Evolutionary conservation across 352 stramenopile genomes (phyloP).

Genomic region (Phytophthora sp.): DNA sequence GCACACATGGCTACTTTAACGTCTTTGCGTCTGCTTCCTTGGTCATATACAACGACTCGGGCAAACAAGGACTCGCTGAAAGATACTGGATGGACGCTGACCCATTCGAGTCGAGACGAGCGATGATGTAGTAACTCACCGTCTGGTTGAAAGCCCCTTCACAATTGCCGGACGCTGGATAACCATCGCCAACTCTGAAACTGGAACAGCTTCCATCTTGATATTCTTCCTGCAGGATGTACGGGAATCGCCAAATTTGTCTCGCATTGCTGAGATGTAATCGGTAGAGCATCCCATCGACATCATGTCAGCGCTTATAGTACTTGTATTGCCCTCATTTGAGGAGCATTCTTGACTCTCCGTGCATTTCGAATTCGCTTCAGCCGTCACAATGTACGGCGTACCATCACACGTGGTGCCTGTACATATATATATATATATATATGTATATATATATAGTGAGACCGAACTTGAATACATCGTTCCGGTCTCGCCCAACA

Average conservation of each 20-base stretch:
- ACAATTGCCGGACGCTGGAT: constrained; percentile 8
- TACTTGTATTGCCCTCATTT: not conserved
- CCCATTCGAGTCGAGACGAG: not conserved
- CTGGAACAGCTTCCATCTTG: constrained; percentile 1
- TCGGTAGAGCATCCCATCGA: constrained; percentile 14
- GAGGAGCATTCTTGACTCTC: not conserved
- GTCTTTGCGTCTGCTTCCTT: not conserved
- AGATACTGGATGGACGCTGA: not conserved
- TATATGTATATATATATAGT: no score
- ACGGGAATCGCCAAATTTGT: constrained; percentile 16
- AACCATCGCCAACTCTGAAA: not conserved
- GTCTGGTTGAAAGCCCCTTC: constrained; percentile 11
- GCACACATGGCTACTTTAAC: not conserved
- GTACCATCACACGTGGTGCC: not conserved
- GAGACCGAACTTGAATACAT: no score
- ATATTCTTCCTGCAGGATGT: constrained; percentile 3
- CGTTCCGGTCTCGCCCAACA: no score
- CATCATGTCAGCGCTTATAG: constrained; percentile 1
- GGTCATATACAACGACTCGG: not conserved
- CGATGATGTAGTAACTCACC: not conserved
- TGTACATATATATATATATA: no score
- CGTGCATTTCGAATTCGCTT: not conserved
- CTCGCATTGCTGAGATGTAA: constrained; percentile 4
- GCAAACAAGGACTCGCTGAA: not conserved
- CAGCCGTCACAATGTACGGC: not conserved